Percentiles rank a stretch among this genome's conserved stretches.
Evolutionary conservation across 2,329 filamentous ascomycete genomes (phyloP).

Genomic region (Diplocarpon mali): DNA sequence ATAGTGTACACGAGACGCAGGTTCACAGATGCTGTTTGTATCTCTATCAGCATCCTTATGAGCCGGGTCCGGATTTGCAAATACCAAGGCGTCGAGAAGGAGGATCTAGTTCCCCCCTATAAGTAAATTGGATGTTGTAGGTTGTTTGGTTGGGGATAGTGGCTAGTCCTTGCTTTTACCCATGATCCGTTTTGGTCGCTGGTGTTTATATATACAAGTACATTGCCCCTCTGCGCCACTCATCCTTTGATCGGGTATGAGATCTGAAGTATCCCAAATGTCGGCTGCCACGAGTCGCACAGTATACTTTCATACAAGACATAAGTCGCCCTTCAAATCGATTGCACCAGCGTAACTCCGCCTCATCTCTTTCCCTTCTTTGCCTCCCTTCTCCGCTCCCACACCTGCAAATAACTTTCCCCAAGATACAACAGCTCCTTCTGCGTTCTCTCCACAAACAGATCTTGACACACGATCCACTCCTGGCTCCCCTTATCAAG

Average conservation of each 20-base stretch:
- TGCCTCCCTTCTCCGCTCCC: slow-evolving; percentile 62
- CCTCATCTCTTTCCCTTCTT: slow-evolving; percentile 12
- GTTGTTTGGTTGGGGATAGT: no score
- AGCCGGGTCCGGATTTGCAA: no score
- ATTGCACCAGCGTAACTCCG: background rate
- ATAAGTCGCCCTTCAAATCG: background rate
- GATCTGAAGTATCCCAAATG: background rate
- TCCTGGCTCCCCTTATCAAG: slow-evolving; percentile 69
- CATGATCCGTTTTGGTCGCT: no score
- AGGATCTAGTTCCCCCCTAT: no score
- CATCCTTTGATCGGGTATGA: background rate
- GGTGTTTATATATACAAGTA: background rate
- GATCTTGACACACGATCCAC: slow-evolving; percentile 89
- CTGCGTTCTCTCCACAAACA: slow-evolving; percentile 84
- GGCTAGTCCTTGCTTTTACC: background rate
- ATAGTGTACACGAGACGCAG: no score
- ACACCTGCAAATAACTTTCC: slow-evolving; percentile 92
- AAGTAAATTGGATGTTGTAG: no score
- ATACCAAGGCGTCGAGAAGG: no score
- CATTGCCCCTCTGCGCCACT: background rate
- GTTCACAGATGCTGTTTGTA: no score
- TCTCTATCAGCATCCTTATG: no score
- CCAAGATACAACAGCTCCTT: slow-evolving; percentile 84
- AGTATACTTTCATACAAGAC: background rate
- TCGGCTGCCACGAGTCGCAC: background rate